Conservation (phyloP, 352 stramenopile genomes). For the Aphanomyces invadans region DNA sequence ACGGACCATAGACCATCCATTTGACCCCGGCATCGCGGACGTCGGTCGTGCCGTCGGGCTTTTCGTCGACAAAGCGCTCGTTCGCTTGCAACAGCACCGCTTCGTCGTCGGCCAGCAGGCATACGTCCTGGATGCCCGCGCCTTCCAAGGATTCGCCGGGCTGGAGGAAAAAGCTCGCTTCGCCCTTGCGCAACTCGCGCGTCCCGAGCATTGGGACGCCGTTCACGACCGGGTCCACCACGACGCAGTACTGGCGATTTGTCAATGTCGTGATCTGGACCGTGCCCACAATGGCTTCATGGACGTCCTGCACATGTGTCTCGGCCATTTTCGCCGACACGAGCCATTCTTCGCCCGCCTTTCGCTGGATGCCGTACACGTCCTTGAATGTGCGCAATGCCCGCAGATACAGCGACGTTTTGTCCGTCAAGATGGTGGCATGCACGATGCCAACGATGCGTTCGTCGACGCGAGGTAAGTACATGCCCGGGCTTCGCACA, state of each 20-base stretch:
- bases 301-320: conserved; percentile 68
- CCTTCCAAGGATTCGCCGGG: conserved; percentile 57
- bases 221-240: conserved; percentile 58
- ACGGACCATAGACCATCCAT: conserved; percentile 74
- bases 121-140: conserved; percentile 50
- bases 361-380: conserved; percentile 57
- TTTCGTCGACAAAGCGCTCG: conserved; percentile 50
- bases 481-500: conserved; percentile 57
- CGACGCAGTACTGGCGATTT: conserved; percentile 76
- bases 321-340: conserved; percentile 62
- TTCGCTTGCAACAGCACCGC: conserved; percentile 67
- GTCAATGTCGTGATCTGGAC: conserved; percentile 59
- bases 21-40: conserved; percentile 56
- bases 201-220: conserved; percentile 63
- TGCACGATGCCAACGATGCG: conserved; percentile 49
- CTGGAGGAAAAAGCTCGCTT: conserved; percentile 65
- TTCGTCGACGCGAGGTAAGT: conserved; percentile 71
- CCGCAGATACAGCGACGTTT: conserved; percentile 53
- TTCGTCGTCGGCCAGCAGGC: conserved; percentile 65
- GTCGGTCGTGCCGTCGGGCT: conserved; percentile 21
- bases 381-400: conserved; percentile 68
- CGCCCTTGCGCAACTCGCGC: conserved; percentile 59
- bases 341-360: conserved; percentile 73
- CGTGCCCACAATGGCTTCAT: conserved; percentile 58
- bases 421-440: conserved; percentile 57